Evolutionary conservation across 1,284 basidiomycete species (phyloP).

Genomic region (Ceratobasidium theobromae): DNA sequence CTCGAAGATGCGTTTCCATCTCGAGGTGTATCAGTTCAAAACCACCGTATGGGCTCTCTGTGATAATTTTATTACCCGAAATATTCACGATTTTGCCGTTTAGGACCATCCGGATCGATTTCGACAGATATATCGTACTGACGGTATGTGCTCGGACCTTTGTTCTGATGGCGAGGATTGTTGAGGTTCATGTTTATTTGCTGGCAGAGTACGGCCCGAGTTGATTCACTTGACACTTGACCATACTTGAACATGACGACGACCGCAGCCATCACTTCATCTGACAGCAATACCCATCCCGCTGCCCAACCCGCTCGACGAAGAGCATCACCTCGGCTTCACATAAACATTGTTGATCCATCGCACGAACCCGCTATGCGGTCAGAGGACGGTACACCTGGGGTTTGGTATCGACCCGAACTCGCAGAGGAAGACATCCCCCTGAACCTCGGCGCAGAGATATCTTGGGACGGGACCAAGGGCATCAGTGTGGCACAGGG

Average conservation of each 20-base stretch:
- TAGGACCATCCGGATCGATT: not conserved
- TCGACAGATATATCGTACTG: not conserved
- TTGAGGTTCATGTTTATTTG: not conserved
- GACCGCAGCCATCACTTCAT: not conserved
- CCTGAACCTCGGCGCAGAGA: slow-evolving; percentile 16
- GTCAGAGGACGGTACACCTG: not conserved
- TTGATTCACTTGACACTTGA: not conserved
- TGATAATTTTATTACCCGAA: not conserved
- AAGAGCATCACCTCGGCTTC: slow-evolving; percentile 10
- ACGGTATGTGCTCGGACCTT: not conserved
- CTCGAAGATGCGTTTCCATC: slow-evolving; percentile 22
- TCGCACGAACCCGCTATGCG: not conserved
- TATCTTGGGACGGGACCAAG: slow-evolving; percentile 6
- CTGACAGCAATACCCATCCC: not conserved
- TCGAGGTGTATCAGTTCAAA: slow-evolving; percentile 14
- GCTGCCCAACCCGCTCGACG: not conserved
- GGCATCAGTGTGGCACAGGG: slow-evolving; percentile 17
- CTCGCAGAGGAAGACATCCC: slow-evolving; percentile 15
- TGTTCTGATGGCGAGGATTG: not conserved
- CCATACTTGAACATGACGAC: not conserved
- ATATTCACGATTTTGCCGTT: not conserved
- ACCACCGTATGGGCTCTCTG: not conserved
- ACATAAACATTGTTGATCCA: slow-evolving; percentile 8
- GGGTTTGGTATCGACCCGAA: slow-evolving; percentile 10
- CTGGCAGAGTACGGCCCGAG: not conserved